Conservation (phyloP, 306 rosid genomes). For the Vigna trinervia region DNA sequence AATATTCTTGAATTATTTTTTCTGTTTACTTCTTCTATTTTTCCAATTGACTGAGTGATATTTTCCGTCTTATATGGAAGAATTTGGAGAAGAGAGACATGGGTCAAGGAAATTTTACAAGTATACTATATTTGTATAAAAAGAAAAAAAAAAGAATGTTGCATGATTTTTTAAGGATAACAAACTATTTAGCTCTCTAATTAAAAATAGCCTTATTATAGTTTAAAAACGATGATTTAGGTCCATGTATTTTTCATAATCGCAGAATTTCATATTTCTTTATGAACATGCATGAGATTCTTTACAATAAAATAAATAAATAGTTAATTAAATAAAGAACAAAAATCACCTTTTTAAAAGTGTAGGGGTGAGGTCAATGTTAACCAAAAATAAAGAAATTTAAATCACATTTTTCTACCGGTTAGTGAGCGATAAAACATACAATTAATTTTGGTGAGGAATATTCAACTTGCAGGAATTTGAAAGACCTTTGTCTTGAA, state of each 20-base stretch:
- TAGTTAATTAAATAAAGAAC: too few species aligned
- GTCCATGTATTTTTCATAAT: background rate
- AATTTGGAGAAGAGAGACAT: background rate
- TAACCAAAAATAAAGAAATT: too few species aligned
- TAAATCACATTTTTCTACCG: too few species aligned
- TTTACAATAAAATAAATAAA: too few species aligned
- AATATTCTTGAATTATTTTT: too few species aligned
- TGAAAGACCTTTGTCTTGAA: conserved; percentile 15
- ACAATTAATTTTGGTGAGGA: background rate
- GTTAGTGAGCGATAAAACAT: background rate
- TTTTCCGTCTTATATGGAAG: background rate
- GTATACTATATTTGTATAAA: too few species aligned
- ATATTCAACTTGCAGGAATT: conserved; percentile 19
- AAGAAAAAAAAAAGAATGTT: too few species aligned
- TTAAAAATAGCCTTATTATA: too few species aligned
- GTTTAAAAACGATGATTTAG: too few species aligned
- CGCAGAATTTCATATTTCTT: background rate
- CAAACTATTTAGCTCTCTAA: background rate
- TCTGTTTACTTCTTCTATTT: too few species aligned
- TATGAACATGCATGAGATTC: background rate
- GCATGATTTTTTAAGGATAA: background rate
- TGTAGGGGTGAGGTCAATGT: too few species aligned
- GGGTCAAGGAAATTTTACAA: too few species aligned
- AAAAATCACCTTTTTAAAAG: background rate
- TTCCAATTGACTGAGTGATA: background rate